phyloP scores from a whole-genome alignment of 2,329 filamentous ascomycete genomes.

The Ophiostoma ulmi region DNA sequence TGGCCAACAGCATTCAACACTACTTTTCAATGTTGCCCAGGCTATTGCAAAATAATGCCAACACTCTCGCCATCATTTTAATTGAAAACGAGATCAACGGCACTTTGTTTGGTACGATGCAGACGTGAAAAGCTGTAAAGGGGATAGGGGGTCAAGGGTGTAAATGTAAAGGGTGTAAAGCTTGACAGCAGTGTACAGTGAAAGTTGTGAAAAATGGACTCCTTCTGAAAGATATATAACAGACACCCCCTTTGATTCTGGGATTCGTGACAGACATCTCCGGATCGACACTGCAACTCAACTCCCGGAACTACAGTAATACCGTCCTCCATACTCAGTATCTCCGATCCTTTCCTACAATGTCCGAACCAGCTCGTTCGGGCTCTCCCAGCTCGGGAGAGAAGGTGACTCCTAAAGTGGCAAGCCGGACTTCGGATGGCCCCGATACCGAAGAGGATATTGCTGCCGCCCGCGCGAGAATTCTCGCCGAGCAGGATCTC shows the following conservation, averaged over 20 bases:
- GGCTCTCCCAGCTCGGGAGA: constrained; percentile 12
- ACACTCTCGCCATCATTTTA: constrained; percentile 6
- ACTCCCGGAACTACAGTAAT: not conserved
- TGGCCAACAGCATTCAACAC: not conserved
- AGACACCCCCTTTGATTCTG: not conserved
- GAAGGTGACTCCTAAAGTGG: constrained; percentile 5
- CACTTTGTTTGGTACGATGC: not conserved
- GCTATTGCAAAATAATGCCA: constrained; percentile 16
- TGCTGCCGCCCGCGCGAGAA: not conserved
- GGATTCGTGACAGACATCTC: not conserved
- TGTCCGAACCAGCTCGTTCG: constrained; percentile 1
- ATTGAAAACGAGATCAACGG: constrained; percentile 11
- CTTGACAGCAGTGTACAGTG: not conserved
- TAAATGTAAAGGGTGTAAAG: no score
- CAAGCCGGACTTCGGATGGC: not conserved
- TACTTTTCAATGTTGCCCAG: not conserved
- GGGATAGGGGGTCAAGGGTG: not conserved
- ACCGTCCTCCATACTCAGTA: not conserved
- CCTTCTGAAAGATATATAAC: not conserved
- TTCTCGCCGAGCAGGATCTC: not conserved
- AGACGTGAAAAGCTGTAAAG: not conserved
- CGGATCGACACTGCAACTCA: not conserved
- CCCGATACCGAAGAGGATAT: not conserved
- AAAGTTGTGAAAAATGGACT: not conserved
- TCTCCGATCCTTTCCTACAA: not conserved